Conservation (phyloP, 495 filamentous ascomycete species). For the Neohortaea acidophila region DNA sequence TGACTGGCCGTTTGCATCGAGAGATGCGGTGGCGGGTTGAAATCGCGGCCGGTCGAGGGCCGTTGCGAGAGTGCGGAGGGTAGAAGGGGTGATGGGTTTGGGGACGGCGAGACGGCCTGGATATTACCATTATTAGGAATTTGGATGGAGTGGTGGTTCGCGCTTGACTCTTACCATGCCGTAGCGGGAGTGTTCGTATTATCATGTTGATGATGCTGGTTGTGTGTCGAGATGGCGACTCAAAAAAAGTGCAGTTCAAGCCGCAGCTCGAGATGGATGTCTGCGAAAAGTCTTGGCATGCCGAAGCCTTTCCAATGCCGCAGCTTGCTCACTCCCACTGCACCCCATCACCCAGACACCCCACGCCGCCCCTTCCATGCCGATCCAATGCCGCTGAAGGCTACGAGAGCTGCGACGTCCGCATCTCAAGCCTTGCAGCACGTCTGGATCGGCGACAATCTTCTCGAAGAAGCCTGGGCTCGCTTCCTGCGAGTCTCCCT, state of each 20-base stretch:
- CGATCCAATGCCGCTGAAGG: not conserved
- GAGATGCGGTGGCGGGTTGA: not conserved
- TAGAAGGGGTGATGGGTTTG: conserved; percentile 3
- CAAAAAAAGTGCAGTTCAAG: no score
- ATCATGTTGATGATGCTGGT: conserved; percentile 13
- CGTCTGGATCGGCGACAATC: conserved; percentile 42
- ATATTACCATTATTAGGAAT: not conserved
- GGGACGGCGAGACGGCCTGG: conserved; percentile 16
- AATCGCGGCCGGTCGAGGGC: not conserved
- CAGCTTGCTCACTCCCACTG: no score
- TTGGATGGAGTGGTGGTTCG: not conserved
- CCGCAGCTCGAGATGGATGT: no score
- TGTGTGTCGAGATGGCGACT: no score
- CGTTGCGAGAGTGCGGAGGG: not conserved
- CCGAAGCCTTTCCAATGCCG: no score
- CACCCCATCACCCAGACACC: not conserved
- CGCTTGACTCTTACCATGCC: conserved; percentile 13
- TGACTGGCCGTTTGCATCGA: no score
- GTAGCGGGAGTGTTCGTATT: conserved; percentile 12
- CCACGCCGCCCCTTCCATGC: conserved; percentile 1
- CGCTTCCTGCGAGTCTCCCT: conserved; percentile 31
- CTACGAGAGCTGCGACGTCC: no score
- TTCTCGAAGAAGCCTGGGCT: conserved; percentile 35
- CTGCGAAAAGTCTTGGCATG: no score
- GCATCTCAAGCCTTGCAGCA: conserved; percentile 21